A percentile compares a stretch with the other conserved stretches of the same genome.
Evolutionary conservation across 805 yeast genomes (phyloP).

Genomic region (Saccharomycodes ludwigii): DNA sequence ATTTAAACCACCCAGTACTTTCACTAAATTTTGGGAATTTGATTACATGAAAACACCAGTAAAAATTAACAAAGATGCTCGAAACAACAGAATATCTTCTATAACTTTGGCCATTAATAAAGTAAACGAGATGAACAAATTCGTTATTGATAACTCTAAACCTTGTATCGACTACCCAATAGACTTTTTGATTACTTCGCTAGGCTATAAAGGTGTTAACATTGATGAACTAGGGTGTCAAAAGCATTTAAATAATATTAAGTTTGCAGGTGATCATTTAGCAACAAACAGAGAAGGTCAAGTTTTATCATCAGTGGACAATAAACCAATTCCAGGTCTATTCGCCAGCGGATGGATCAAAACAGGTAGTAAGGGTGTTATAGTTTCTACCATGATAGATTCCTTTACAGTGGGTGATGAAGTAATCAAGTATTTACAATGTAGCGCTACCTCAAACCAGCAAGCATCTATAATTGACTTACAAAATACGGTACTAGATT

Average conservation of each 20-base stretch:
- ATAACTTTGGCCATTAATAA: constrained; percentile 11
- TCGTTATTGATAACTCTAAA: constrained; percentile 6
- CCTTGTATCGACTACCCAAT: constrained; percentile 23
- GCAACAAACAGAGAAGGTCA: constrained; percentile 35
- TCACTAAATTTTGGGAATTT: constrained; percentile 40
- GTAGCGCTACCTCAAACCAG: not conserved
- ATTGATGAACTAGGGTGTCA: constrained; percentile 43
- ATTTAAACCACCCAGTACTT: constrained; percentile 7
- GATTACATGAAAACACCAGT: constrained; percentile 60
- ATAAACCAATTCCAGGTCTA: constrained; percentile 32
- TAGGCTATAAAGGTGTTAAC: constrained; percentile 70
- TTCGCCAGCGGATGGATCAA: constrained; percentile 89
- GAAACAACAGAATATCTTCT: constrained; percentile 26
- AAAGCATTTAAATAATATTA: constrained; percentile 22
- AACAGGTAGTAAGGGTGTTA: constrained; percentile 79
- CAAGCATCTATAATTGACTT: not conserved
- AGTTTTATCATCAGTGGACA: constrained; percentile 20
- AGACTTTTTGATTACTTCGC: constrained; percentile 65
- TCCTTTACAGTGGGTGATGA: constrained; percentile 63
- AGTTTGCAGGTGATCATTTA: constrained; percentile 40
- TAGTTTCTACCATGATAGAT: constrained; percentile 81
- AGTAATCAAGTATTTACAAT: constrained; percentile 40
- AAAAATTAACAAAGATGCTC: constrained; percentile 28
- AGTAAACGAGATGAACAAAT: constrained; percentile 13
- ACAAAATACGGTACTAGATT: constrained; percentile 3